These are phyloP conservation scores for Exophiala bonariae DNA, from an alignment of 2,329 filamentous ascomycete species.

Conservation along the genomic window DNA sequence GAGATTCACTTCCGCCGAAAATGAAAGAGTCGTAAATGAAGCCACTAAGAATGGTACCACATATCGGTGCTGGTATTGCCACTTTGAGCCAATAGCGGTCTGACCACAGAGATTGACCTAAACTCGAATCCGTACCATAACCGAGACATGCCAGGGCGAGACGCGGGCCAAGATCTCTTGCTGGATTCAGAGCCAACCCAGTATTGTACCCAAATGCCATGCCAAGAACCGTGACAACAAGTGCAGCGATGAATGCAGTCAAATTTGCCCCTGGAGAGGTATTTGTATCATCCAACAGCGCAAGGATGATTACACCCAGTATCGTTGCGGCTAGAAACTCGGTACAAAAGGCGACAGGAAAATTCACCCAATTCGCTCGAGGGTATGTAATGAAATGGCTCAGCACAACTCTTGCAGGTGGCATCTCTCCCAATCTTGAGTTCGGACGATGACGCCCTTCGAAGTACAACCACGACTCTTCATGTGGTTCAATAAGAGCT, in stretches of 20 bases:
- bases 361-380: slow-evolving; percentile 39
- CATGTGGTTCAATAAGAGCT: not conserved
- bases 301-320: slow-evolving; percentile 44
- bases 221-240: slow-evolving; percentile 38
- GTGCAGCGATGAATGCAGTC: slow-evolving; percentile 51
- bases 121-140: slow-evolving; percentile 41
- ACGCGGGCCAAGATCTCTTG: slow-evolving; percentile 52
- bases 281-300: slow-evolving; percentile 48
- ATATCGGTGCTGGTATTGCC: slow-evolving; percentile 23
- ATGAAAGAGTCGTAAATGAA: not conserved
- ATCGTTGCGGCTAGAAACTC: slow-evolving; percentile 48
- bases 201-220: slow-evolving; percentile 49
- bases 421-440: no score
- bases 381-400: slow-evolving; percentile 48
- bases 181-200: slow-evolving; percentile 50
- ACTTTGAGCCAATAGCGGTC: slow-evolving; percentile 46
- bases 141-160: slow-evolving; percentile 47
- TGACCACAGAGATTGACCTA: slow-evolving; percentile 39
- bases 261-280: slow-evolving; percentile 52
- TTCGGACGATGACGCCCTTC: not conserved
- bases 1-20: no score
- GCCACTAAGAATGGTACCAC: not conserved
- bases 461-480: not conserved
- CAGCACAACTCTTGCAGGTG: no score
- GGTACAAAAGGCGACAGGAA: slow-evolving; percentile 46